Base-by-base conservation (phyloP, 2,329 filamentous ascomycete genomes). In the Fragosphaeria purpurea region DNA sequence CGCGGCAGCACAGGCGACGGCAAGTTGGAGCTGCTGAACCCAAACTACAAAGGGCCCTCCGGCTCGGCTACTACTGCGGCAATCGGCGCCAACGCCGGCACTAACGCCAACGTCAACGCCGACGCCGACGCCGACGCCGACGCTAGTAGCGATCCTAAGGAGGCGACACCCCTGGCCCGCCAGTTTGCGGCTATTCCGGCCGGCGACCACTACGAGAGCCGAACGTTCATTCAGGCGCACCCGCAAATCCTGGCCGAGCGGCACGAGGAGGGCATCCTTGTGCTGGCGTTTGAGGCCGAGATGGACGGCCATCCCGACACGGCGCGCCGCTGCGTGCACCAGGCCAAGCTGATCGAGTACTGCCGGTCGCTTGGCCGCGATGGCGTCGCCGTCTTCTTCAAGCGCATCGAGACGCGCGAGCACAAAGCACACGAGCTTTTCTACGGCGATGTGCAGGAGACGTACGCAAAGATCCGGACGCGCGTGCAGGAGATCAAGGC, bases 391-490 rank as follows among this genome's bases (percentile, higher is more conserved):
- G 70, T 97, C 34, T 98, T 98, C 75, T 98, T 98, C 78, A 95
- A 93, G 70, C 85, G 91, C 52, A 90, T 98, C 65, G 93, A 86
- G 30, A 95, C 86, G 4, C 82, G 81, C 59, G 87, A 85, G 35
- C 91, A 98, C 68, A 85, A 95, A 68, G 94, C 93, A 6, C 83
- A 86, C 61, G 88, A 87, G 43, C 77, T 97, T 43, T 98, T 98
- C 73, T 81, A 79, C 64, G 91, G 95, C 66, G 93, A 98, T 64
- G 90, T 98, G 43, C 85, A 88, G 61, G 82, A 83, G 40, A 97
- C 90, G 4, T 96, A 94, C 67, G 74, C 75, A 60, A 82, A 84
- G 49, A 97, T 98, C 66, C 82, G 82, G 61, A 82, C 75, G 32
- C 82, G 93, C 45, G 82, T 86, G 1, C 75, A 77, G 6, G 87